Evolutionary conservation across 2,329 filamentous ascomycete species (phyloP), one percentile per base, ranked within the genome.

Genomic region (Fusarium robinianum): DNA sequence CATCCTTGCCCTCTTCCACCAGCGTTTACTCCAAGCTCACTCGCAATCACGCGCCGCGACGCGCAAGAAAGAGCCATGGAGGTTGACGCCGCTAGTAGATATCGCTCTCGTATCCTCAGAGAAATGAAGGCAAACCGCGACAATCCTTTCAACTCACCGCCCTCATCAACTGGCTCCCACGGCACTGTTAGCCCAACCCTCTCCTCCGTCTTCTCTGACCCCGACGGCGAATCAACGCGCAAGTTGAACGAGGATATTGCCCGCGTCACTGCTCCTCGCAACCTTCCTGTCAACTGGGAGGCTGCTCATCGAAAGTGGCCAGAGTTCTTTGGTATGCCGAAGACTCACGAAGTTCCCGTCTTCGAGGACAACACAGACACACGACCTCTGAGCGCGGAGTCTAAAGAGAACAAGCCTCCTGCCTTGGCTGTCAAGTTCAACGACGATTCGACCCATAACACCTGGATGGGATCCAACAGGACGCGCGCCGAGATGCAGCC

Each of bases 61-160:
- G 59, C 57, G 59, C 52, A 42, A 54, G 46, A 59, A 48, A 51
- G 50, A 64, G 60, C 63, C 51, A 74, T 74, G 72, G 72, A 74
- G 60, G 57, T 63, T 58, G 70, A 74, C 55, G 60, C 63, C 32
- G 60, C 63, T 42, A 68, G 51, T 56, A 68, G 71, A 57, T 74
- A 72, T 66, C 72, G 71, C 58, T 74, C 72, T 58, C 72, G 72
- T 55, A 72, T 74, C 49, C 67, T 74, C 57, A 71, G 75, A 64
- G 75, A 78, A 66, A 76, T 77, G 73, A 72, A 74, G 34, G 67
- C 73, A 52, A 73, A 76, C 64, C 70, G 72, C 63, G 71, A 77
- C 46, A 78, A 80, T 62, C 77, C 78, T 5, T 80, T 79, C 67
- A 78, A 78, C 65, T 80, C 78, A 14, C 78, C 78, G 5, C 77